phyloP scores from a whole-genome alignment of 495 filamentous ascomycete species.

The Penicillium herquei region DNA sequence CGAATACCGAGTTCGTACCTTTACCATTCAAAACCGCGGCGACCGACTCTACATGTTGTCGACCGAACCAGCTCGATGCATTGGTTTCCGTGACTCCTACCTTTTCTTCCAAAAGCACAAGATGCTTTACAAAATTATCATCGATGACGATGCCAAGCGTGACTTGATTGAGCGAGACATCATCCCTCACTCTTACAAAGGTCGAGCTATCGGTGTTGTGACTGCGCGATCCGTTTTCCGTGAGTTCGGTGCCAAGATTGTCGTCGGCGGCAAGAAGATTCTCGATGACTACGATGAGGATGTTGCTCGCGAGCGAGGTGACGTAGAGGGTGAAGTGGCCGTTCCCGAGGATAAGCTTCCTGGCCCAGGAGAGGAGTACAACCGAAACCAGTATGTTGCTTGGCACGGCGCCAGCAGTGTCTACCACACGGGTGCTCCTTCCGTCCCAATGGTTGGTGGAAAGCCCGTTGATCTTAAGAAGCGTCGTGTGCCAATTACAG shows the following conservation, averaged over 20 bases:
- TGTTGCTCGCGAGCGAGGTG: constrained; percentile 72
- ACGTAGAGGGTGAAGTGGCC: constrained; percentile 85
- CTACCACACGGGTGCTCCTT: constrained; percentile 80
- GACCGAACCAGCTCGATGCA: constrained; percentile 92
- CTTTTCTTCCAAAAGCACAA: constrained; percentile 98
- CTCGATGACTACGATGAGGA: constrained; percentile 87
- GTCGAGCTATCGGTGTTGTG: constrained; percentile 94
- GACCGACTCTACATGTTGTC: constrained; percentile 95
- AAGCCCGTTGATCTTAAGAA: constrained; percentile 74
- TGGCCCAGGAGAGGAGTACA: constrained; percentile 71
- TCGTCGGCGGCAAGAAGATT: constrained; percentile 84
- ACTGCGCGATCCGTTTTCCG: constrained; percentile 95
- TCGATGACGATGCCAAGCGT: constrained; percentile 87
- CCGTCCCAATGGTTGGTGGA: constrained; percentile 71
- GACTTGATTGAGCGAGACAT: constrained; percentile 92
- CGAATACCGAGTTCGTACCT: constrained; percentile 92
- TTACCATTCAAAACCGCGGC: constrained; percentile 81
- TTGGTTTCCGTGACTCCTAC: constrained; percentile 95
- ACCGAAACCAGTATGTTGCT: constrained; percentile 94
- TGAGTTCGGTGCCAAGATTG: constrained; percentile 91
- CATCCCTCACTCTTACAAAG: constrained; percentile 97
- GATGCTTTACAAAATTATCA: constrained; percentile 91
- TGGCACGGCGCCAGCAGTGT: constrained; percentile 97
- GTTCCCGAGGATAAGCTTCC: constrained; percentile 81
- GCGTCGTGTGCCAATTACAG: constrained; percentile 81